A percentile compares a stretch with the other conserved stretches of the same genome.
Evolutionary conservation across 2,329 filamentous ascomycete genomes (phyloP).

Genomic region (Tolypocladium ophioglossoides): DNA sequence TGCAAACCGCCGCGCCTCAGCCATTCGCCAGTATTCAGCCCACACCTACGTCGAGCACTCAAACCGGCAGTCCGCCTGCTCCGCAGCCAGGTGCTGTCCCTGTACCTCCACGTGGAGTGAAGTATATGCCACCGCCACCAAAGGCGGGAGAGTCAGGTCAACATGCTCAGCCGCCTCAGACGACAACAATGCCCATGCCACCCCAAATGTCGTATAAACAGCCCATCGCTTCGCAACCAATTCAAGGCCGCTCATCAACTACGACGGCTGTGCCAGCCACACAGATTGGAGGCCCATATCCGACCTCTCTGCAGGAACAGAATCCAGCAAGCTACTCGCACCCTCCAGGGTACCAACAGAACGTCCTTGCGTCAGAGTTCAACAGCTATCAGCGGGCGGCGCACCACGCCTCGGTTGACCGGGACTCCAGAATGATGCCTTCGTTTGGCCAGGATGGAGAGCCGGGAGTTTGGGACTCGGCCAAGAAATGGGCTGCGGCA

Average conservation of each 20-base stretch:
- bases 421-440: slow-evolving; percentile 5
- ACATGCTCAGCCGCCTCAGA: slow-evolving; percentile 18
- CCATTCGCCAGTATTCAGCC: slow-evolving; percentile 26
- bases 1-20: slow-evolving; percentile 27
- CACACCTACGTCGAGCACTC: slow-evolving; percentile 28
- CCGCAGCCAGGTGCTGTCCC: slow-evolving; percentile 50
- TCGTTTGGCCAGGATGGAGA: slow-evolving; percentile 21
- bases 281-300: slow-evolving; percentile 13
- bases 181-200: slow-evolving; percentile 32
- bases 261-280: slow-evolving; percentile 20
- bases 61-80: slow-evolving; percentile 32
- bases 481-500: slow-evolving; percentile 46
- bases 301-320: slow-evolving; percentile 15
- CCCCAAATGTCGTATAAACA: slow-evolving; percentile 39
- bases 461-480: slow-evolving; percentile 42
- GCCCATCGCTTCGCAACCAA: slow-evolving; percentile 28
- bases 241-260: slow-evolving; percentile 36
- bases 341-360: slow-evolving; percentile 47
- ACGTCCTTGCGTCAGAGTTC: slow-evolving; percentile 41
- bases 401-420: slow-evolving; percentile 21
- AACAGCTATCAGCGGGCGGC: slow-evolving; percentile 34
- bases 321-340: slow-evolving; percentile 26
- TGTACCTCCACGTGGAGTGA: slow-evolving; percentile 21
- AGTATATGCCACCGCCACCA: slow-evolving; percentile 37
- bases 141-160: slow-evolving; percentile 34